Conservation (phyloP, 179 eudicot genomes). For the Kewa caespitosa region DNA sequence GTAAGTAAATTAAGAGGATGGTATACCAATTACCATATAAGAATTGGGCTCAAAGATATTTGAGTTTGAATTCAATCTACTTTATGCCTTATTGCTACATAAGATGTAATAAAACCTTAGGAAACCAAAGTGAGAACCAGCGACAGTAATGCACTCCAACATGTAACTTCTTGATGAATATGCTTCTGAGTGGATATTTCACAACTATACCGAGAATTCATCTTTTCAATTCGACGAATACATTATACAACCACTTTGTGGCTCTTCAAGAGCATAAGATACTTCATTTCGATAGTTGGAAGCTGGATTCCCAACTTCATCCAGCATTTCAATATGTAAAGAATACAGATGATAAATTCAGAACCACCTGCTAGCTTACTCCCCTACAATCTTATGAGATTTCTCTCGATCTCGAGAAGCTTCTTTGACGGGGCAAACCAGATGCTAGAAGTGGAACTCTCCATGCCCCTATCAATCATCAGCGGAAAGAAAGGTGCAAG, state of each 20-base stretch:
- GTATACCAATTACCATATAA: no score
- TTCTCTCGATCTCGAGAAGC: slow-evolving; percentile 10
- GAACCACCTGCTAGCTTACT: background rate
- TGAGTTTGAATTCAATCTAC: no score
- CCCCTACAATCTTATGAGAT: slow-evolving; percentile 7
- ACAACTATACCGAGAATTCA: background rate
- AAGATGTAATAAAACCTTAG: no score
- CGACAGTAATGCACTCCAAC: no score
- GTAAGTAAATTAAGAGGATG: no score
- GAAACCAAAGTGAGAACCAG: no score
- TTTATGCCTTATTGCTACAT: no score
- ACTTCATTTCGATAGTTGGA: slow-evolving; percentile 9
- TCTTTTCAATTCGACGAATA: slow-evolving; percentile 1
- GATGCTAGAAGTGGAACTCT: background rate
- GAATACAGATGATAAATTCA: slow-evolving; percentile 12
- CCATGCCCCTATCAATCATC: slow-evolving; percentile 8
- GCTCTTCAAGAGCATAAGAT: background rate
- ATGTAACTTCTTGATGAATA: no score
- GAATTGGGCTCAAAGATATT: no score
- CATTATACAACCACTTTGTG: slow-evolving; percentile 10
- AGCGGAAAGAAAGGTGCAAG: slow-evolving; percentile 5
- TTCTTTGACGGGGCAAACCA: background rate
- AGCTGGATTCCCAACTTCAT: slow-evolving; percentile 17
- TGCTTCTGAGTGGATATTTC: no score
- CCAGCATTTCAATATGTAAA: slow-evolving; percentile 3